These are phyloP conservation scores for Aegle marmelos DNA, from an alignment of 345 rosid genomes.

Conservation along the genomic window DNA sequence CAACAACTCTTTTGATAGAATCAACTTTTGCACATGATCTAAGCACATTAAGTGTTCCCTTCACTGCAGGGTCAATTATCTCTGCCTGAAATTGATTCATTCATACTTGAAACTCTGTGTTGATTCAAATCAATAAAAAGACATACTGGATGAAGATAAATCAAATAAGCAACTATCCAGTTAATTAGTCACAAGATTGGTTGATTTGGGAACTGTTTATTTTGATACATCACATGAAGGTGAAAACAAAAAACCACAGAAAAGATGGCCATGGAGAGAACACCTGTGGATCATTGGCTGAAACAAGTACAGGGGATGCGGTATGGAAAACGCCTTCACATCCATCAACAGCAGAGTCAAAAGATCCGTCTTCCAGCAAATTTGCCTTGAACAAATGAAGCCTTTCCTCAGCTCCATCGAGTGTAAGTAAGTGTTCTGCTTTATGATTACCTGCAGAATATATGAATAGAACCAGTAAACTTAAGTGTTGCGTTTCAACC, in stretches of 20 bases:
- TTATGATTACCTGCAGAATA: constrained; percentile 32
- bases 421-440: constrained; percentile 29
- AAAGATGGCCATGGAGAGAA: background rate
- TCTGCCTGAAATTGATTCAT: constrained; percentile 22
- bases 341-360: constrained; percentile 30
- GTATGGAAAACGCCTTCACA: constrained; percentile 36
- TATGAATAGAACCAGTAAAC: background rate
- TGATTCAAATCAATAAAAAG: background rate
- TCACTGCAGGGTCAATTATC: constrained; percentile 45
- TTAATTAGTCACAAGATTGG: background rate
- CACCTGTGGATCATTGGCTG: constrained; percentile 28
- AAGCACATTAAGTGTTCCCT: constrained; percentile 51
- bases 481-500: no score
- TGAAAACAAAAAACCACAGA: background rate
- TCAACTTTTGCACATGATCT: constrained; percentile 35
- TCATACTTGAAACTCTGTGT: background rate
- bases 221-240: background rate
- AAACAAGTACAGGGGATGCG: constrained; percentile 26
- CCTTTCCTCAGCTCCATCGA: constrained; percentile 40
- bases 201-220: background rate
- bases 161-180: background rate
- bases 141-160: background rate
- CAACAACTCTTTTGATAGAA: constrained; percentile 45
- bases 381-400: constrained; percentile 32
- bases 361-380: constrained; percentile 33